Evolutionary conservation across 768 basidiomycete genomes (phyloP).

Genomic region (Mycena polygramma): DNA sequence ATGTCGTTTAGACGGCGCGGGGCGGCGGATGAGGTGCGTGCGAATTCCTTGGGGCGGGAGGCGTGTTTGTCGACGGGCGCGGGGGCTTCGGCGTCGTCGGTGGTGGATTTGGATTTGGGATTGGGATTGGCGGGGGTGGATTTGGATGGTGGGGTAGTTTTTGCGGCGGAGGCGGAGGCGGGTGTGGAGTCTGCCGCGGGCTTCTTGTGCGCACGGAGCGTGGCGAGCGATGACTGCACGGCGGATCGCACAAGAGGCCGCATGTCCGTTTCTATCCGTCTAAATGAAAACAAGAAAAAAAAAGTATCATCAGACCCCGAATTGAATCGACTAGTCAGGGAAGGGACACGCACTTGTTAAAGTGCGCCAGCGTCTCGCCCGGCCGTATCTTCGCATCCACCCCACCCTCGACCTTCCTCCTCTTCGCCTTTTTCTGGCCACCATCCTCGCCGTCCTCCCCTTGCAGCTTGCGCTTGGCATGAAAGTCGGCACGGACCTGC

Average conservation of each 20-base stretch:
- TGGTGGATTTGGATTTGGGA: slow-evolving; percentile 40
- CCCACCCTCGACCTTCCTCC: slow-evolving; percentile 31
- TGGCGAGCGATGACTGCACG: slow-evolving; percentile 67
- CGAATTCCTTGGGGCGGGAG: slow-evolving; percentile 42
- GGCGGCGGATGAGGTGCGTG: slow-evolving; percentile 46
- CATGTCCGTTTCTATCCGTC: slow-evolving; percentile 83
- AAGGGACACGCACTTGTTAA: slow-evolving; percentile 69
- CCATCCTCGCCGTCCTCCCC: slow-evolving; percentile 38
- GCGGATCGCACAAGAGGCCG: slow-evolving; percentile 73
- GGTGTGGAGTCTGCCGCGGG: slow-evolving; percentile 48
- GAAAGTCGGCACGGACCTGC: slow-evolving; percentile 68
- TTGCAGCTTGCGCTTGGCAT: slow-evolving; percentile 43
- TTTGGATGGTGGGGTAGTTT: background rate
- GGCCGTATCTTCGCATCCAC: slow-evolving; percentile 61
- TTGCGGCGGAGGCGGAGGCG: background rate
- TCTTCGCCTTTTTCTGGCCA: slow-evolving; percentile 33
- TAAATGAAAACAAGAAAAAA: slow-evolving; percentile 46
- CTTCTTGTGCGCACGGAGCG: slow-evolving; percentile 60
- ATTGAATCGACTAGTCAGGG: too few species aligned
- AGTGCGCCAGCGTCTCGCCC: slow-evolving; percentile 81
- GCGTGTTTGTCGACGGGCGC: slow-evolving; percentile 33
- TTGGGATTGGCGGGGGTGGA: slow-evolving; percentile 17
- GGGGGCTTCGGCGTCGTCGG: slow-evolving; percentile 36
- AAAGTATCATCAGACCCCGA: background rate
- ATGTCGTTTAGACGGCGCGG: slow-evolving; percentile 81